A percentile compares a stretch with the other conserved stretches of the same genome.
Evolutionary conservation across 192 early-diverging fungal genomes (phyloP).

Genomic region (Gonapodya prolifera): DNA sequence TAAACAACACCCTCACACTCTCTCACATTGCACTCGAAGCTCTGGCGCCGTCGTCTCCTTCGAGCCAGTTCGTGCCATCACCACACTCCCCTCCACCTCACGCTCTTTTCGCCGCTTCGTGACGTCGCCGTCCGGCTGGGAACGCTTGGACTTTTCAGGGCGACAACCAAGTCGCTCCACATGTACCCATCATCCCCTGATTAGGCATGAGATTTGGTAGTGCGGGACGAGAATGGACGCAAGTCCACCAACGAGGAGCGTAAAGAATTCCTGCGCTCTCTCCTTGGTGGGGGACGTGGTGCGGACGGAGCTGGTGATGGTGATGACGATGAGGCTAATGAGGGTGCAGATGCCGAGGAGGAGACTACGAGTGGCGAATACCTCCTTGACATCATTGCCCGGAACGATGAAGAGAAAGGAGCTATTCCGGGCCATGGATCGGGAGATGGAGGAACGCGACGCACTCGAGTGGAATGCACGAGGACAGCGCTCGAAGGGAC

Average conservation of each 20-base stretch:
- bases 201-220: too few relatives aligned
- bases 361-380: slow-evolving; percentile 74
- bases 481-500: slow-evolving; percentile 18
- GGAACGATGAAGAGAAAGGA: slow-evolving; percentile 66
- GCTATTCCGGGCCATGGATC: slow-evolving; percentile 65
- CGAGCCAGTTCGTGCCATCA: too few relatives aligned
- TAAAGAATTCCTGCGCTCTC: slow-evolving; percentile 56
- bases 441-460: slow-evolving; percentile 45
- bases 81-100: too few relatives aligned
- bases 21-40: too few relatives aligned
- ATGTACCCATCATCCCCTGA: too few relatives aligned
- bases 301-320: slow-evolving; percentile 79
- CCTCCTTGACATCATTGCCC: slow-evolving; percentile 84
- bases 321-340: slow-evolving; percentile 36
- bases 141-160: too few relatives aligned
- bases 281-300: slow-evolving; percentile 58
- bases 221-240: too few relatives aligned
- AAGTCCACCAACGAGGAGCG: slow-evolving; percentile 87
- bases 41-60: too few relatives aligned
- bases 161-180: too few relatives aligned
- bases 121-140: too few relatives aligned
- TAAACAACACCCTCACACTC: too few relatives aligned
- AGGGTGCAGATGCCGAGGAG: slow-evolving; percentile 50
- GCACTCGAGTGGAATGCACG: slow-evolving; percentile 30
- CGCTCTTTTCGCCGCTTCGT: too few relatives aligned